These are phyloP conservation scores for Cladophialophora exuberans DNA, from an alignment of 2,329 filamentous ascomycete genomes.

Conservation along the genomic window DNA sequence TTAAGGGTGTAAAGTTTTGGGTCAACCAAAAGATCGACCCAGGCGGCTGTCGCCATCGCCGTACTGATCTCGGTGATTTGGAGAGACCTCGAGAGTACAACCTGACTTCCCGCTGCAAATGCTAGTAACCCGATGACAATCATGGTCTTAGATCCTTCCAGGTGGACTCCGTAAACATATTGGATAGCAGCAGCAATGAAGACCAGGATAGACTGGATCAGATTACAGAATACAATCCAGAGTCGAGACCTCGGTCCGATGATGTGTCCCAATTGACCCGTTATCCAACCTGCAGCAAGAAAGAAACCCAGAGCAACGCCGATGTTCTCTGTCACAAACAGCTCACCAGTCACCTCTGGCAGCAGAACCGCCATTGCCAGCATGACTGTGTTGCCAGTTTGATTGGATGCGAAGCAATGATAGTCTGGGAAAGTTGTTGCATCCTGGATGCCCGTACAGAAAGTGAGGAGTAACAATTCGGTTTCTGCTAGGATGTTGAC, in stretches of 20 bases:
- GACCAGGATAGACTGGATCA: conserved; percentile 60
- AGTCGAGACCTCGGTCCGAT: conserved; percentile 54
- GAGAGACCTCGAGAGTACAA: conserved; percentile 60
- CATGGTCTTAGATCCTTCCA: conserved; percentile 46
- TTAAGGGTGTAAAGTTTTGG: conserved; percentile 49
- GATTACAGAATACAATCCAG: conserved; percentile 60
- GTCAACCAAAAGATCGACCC: conserved; percentile 64
- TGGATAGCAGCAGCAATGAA: conserved; percentile 51
- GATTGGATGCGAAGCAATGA: conserved; percentile 66
- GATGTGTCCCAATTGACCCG: conserved; percentile 60
- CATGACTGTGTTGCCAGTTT: conserved; percentile 68
- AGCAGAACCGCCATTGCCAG: conserved; percentile 53
- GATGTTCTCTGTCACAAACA: conserved; percentile 60
- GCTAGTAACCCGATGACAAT: conserved; percentile 57
- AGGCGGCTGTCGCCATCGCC: conserved; percentile 67
- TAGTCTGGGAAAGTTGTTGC: conserved; percentile 64
- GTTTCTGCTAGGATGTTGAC: conserved; percentile 34
- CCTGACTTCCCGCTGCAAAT: conserved; percentile 61
- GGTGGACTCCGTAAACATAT: conserved; percentile 40
- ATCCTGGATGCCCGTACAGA: conserved; percentile 53
- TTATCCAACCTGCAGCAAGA: conserved; percentile 57
- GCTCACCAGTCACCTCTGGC: conserved; percentile 51
- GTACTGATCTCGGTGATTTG: conserved; percentile 65
- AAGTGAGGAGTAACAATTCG: conserved; percentile 44
- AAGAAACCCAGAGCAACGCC: conserved; percentile 60